These are phyloP conservation scores for Pulicaria dysenterica DNA, from an alignment of 129 eudicot genomes.

Conservation along the genomic window DNA sequence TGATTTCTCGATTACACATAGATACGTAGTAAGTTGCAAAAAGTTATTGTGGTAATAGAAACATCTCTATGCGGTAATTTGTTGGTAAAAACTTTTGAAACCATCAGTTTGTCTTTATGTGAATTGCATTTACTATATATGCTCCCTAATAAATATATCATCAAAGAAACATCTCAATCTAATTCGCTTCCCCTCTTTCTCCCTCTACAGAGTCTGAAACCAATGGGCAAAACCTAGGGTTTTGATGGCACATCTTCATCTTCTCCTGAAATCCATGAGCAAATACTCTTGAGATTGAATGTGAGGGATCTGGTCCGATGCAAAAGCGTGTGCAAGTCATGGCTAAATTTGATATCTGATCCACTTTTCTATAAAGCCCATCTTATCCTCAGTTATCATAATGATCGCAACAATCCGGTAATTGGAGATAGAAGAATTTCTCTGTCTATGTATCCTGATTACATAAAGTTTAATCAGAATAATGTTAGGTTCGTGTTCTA, in stretches of 20 bases:
- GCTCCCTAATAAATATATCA: slow-evolving; percentile 2
- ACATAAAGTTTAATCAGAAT: not conserved
- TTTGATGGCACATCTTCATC: slow-evolving; percentile 16
- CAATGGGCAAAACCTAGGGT: slow-evolving; percentile 15
- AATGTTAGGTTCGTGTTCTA: not conserved
- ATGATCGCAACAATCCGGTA: slow-evolving; percentile 2
- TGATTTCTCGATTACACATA: not conserved
- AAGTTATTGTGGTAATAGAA: not conserved
- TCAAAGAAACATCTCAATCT: not conserved
- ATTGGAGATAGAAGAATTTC: slow-evolving; percentile 1
- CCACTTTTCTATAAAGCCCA: slow-evolving; percentile 9
- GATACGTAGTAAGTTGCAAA: slow-evolving; percentile 12
- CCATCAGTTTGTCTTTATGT: not conserved
- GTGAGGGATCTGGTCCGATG: slow-evolving; percentile 30
- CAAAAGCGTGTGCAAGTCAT: slow-evolving; percentile 25
- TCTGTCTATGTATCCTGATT: not conserved
- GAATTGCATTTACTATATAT: not conserved
- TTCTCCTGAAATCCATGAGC: slow-evolving; percentile 1
- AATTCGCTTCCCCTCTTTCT: not conserved
- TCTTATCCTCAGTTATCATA: slow-evolving; percentile 12
- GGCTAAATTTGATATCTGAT: slow-evolving; percentile 22
- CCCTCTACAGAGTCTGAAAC: not conserved
- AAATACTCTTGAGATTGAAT: slow-evolving; percentile 28
- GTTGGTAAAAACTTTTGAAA: not conserved
- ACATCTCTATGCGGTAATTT: slow-evolving; percentile 4